Percentiles rank a stretch among this genome's conserved stretches.
phyloP scores from a whole-genome alignment of 352 stramenopile genomes.

The Proteromonas lacertae region DNA sequence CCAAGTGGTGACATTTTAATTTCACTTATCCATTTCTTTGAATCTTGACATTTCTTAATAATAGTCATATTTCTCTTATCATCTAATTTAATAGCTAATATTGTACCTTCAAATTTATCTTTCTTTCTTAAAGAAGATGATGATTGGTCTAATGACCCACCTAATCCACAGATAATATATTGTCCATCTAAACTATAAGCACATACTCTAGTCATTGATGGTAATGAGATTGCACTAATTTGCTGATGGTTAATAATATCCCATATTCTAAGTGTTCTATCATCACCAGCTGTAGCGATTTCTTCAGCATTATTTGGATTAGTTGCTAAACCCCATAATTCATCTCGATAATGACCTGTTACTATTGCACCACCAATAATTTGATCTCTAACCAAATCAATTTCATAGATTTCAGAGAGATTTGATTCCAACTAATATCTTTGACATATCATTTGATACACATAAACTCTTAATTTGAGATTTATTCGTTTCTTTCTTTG shows the following conservation, averaged over 20 bases:
- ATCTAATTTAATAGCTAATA: too few relatives aligned
- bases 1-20: too few relatives aligned
- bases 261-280: constrained; percentile 37
- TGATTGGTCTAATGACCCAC: too few relatives aligned
- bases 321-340: constrained; percentile 30
- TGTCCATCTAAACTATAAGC: constrained; percentile 4
- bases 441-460: background rate
- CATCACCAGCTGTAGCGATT: constrained; percentile 27
- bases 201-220: background rate
- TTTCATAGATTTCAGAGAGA: background rate
- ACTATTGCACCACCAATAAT: background rate
- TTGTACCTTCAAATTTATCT: too few relatives aligned
- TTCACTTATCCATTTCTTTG: too few relatives aligned
- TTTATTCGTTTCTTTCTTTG: constrained; percentile 7
- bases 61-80: too few relatives aligned
- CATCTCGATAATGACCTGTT: constrained; percentile 22
- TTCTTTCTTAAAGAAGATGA: too few relatives aligned
- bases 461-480: background rate
- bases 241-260: constrained; percentile 11
- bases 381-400: background rate
- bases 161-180: constrained; percentile 4
- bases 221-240: constrained; percentile 3
- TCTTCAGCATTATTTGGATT: constrained; percentile 20
- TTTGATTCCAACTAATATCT: background rate
- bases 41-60: too few relatives aligned